These are phyloP conservation scores for Myriosclerotinia curreyana DNA, from an alignment of 2,329 filamentous ascomycete species.

Conservation along the genomic window DNA sequence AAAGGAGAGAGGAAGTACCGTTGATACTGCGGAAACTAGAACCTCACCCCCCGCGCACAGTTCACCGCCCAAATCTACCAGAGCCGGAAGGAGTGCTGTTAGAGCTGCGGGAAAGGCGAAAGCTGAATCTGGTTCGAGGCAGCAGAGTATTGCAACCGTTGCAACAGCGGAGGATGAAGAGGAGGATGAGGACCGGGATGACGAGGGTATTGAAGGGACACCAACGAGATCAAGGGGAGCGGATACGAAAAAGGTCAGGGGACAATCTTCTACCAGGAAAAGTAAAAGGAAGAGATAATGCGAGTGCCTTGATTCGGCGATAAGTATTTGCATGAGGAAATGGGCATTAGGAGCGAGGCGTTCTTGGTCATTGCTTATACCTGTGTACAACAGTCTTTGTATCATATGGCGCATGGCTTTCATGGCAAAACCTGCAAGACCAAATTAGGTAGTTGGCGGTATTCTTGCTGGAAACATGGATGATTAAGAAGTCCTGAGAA, in stretches of 20 bases:
- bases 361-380: neutral
- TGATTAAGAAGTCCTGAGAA: neutral
- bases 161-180: conserved; percentile 38
- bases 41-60: conserved; percentile 42
- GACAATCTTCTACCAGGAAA: conserved; percentile 30
- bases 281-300: conserved; percentile 36
- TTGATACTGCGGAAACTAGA: conserved; percentile 49
- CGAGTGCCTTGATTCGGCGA: neutral
- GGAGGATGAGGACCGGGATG: conserved; percentile 41
- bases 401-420: conserved; percentile 5
- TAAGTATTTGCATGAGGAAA: neutral
- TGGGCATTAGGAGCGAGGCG: conserved; percentile 3
- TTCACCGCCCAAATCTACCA: conserved; percentile 44
- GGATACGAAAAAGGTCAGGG: conserved; percentile 29
- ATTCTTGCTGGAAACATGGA: neutral
- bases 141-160: conserved; percentile 39
- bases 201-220: conserved; percentile 38
- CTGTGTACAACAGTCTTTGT: neutral
- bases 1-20: conserved; percentile 46
- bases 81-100: conserved; percentile 38
- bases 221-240: conserved; percentile 34
- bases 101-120: conserved; percentile 46
- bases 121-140: conserved; percentile 40
- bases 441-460: neutral
- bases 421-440: neutral